Base-by-base conservation (phyloP, 805 yeast genomes). In the Danielia oregonensis region DNA sequence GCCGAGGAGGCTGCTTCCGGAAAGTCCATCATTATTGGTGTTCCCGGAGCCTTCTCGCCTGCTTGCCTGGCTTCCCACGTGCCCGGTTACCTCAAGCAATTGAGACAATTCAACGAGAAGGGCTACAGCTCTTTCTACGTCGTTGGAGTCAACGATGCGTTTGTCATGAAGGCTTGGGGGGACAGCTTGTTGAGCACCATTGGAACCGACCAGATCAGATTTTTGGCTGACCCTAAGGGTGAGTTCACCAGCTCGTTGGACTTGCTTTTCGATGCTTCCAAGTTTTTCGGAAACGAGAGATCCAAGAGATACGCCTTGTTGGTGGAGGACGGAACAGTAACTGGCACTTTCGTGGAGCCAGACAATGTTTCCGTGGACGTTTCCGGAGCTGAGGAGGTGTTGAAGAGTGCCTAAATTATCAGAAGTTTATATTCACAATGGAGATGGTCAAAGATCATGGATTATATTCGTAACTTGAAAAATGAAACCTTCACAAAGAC, bases 131-230 rank as follows among this genome's bases (percentile, higher is more conserved):
- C 76, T 29, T 59, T 87, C 33, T 78, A 70, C 49, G 76, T 88
- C 27, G 76, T 88, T 23, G 72, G 93, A 13, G 95, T 86, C 31
- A 88, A 88, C 59, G 96, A 88, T 55, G 74, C 93, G 3, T 88
- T 88, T 58, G 96, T 87, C 32, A 76, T 80, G 52, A 74, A 76
- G 48, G 89, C 93, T 0, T 88, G 95, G 95, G 77, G 75, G 28
- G 73, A 78, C 36, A 17, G 30, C 2, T 48, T 62, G 24, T 43
- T 57, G 17, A 53, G 49, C 30, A 36, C 36, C 6, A 46, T 45
- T 12, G 49, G 48, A n/a, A 28, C 32, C 23, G 44, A 49, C 18
- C 59, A 64, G 35, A 61, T 81, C 35, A 70, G 73, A 36, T 75
- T 83, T 55, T 68, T 87, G 44, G 86, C 95, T 26, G 96, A 88